These are phyloP conservation scores for Fagus sylvatica DNA, from an alignment of 306 rosid genomes.

Conservation along the genomic window DNA sequence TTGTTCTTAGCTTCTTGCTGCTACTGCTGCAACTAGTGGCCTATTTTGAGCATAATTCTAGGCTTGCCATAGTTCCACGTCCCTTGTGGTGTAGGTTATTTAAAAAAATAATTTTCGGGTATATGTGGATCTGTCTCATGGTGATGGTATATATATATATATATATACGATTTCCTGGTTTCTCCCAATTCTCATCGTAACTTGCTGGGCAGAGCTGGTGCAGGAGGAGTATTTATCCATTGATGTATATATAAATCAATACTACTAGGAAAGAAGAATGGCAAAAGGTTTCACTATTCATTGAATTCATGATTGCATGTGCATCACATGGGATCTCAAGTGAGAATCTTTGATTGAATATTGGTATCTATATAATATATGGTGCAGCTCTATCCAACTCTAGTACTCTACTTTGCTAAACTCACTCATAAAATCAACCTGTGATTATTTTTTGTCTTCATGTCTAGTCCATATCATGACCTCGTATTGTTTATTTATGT, in stretches of 20 bases:
- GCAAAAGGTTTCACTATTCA: constrained; percentile 11
- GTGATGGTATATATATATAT: neutral
- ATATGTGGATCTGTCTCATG: too few relatives aligned
- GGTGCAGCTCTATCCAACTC: neutral
- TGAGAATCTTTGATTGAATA: constrained; percentile 4
- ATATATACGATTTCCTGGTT: neutral
- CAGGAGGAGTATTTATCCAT: neutral
- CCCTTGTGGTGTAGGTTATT: neutral
- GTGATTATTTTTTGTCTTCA: too few relatives aligned
- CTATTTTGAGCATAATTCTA: too few relatives aligned
- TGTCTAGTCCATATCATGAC: too few relatives aligned
- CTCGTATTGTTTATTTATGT: too few relatives aligned
- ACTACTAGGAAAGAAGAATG: too few relatives aligned
- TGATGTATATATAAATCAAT: too few relatives aligned
- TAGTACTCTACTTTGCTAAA: too few relatives aligned
- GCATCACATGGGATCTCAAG: constrained; percentile 35
- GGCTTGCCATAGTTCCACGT: neutral
- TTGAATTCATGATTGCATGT: constrained; percentile 27
- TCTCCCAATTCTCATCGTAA: neutral
- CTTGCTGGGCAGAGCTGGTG: neutral
- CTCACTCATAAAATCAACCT: too few relatives aligned
- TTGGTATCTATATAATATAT: neutral
- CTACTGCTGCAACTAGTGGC: too few relatives aligned
- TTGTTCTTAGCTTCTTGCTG: too few relatives aligned
- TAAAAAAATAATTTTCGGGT: too few relatives aligned